Base-by-base conservation (phyloP, 2,329 filamentous ascomycete species). In the Botrytis squamosa region DNA sequence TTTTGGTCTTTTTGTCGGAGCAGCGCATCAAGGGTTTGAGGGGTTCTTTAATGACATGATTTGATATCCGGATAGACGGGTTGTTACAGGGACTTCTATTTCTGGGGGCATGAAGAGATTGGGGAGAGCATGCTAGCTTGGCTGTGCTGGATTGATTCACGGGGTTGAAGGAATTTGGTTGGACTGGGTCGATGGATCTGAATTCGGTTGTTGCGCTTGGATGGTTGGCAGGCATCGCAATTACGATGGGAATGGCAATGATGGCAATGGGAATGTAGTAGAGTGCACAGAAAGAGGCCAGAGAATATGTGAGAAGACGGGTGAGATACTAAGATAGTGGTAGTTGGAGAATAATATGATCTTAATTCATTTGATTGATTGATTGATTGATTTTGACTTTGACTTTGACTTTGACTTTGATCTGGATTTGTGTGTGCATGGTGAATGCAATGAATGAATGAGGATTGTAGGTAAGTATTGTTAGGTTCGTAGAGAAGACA, bases 1-100 rank as follows among this genome's bases (percentile, higher is more conserved):
- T 57, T 57, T 57, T 57, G 6, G n/a, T 18, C n/a, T 29, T 57
- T 57, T 18, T 57, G 49, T 18, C n/a, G 52, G 52, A 57, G 52
- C n/a, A 57, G 42, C 16, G 62, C 42, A 66, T 49, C 44, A 49
- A 49, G 46, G 49, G n/a, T 68, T 57, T 22, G n/a, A 40, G 36
- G 49, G 65, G 65, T 8, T 33, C 25, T 42, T 68, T 68, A 68
- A 68, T 55, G 65, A 68, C 65, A 57, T 57, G 65, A 68, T 57
- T 68, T 68, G 65, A 68, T 68, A 68, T 68, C 65, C 49, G 65
- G 36, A 57, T 68, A 68, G 65, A 68, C 49, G 36, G 65, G 49
- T 29, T 29, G 14, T 57, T 57, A 57, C 42, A 36, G 49, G 65
- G 46, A 22, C n/a, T 57, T 57, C 38, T 29, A 4, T 64, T 64